A percentile compares a stretch with the other conserved stretches of the same genome.
phyloP scores from a whole-genome alignment of 495 filamentous ascomycete species.

The Aspergillus nanangensis region DNA sequence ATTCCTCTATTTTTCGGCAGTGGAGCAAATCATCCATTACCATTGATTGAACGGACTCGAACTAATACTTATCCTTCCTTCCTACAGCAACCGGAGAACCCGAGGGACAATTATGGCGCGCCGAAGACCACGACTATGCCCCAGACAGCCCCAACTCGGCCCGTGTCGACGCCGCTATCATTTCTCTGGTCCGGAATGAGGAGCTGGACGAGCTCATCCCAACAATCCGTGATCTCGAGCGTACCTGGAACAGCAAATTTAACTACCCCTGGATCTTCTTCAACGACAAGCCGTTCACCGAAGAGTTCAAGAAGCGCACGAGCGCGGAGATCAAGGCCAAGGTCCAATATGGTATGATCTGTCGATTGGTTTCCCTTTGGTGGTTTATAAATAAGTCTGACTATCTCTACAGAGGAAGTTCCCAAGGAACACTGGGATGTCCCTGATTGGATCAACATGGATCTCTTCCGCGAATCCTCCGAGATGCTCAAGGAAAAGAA shows the following conservation, averaged over 20 bases:
- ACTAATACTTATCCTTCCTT: neutral
- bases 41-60: neutral
- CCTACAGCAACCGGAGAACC: conserved; percentile 74
- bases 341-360: conserved; percentile 70
- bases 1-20: conserved; percentile 1
- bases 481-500: conserved; percentile 76
- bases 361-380: no score
- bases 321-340: conserved; percentile 77
- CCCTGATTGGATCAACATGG: conserved; percentile 86
- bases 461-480: conserved; percentile 79
- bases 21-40: no score
- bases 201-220: conserved; percentile 79
- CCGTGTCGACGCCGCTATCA: conserved; percentile 87
- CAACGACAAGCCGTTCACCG: conserved; percentile 88
- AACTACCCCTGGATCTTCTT: conserved; percentile 99
- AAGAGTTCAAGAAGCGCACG: conserved; percentile 85
- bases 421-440: conserved; percentile 93
- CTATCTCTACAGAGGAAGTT: conserved; percentile 59
- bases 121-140: conserved; percentile 65
- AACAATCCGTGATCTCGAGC: conserved; percentile 85
- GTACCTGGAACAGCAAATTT: conserved; percentile 97
- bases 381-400: conserved; percentile 10
- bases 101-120: conserved; percentile 63
- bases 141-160: conserved; percentile 67
- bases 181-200: conserved; percentile 87